These are phyloP conservation scores for Strigomonas galati DNA, from an alignment of 208 protist genomes.

Conservation along the genomic window DNA sequence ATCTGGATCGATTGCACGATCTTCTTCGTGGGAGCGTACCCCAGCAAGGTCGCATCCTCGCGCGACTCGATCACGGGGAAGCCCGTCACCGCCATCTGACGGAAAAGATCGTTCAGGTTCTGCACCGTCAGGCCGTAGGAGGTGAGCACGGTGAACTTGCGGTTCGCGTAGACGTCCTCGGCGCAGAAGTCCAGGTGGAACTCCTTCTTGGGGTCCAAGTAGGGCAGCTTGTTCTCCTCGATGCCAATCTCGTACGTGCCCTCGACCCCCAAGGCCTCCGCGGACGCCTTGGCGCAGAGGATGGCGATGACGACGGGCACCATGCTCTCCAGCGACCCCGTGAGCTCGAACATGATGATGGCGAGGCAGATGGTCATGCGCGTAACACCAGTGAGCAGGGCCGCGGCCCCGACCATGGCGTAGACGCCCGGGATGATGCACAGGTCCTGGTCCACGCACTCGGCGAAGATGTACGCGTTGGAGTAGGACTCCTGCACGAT, in stretches of 20 bases:
- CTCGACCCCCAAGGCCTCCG: slow-evolving; percentile 66
- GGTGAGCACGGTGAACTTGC: slow-evolving; percentile 62
- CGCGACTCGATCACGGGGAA: slow-evolving; percentile 69
- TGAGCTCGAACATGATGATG: slow-evolving; percentile 94
- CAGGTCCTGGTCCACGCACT: slow-evolving; percentile 56
- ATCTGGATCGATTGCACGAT: slow-evolving; percentile 55
- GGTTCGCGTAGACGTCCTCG: slow-evolving; percentile 44
- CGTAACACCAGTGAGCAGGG: slow-evolving; percentile 90
- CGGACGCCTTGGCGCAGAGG: slow-evolving; percentile 63
- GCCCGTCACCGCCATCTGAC: slow-evolving; percentile 54
- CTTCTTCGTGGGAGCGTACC: slow-evolving; percentile 61
- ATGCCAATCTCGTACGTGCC: slow-evolving; percentile 79
- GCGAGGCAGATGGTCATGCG: slow-evolving; percentile 92
- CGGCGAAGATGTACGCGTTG: slow-evolving; percentile 52
- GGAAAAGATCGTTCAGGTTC: slow-evolving; percentile 57
- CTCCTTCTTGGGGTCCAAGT: slow-evolving; percentile 79
- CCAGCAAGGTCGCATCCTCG: slow-evolving; percentile 57
- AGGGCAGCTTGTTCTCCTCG: slow-evolving; percentile 70
- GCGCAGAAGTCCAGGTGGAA: slow-evolving; percentile 57
- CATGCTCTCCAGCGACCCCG: slow-evolving; percentile 81
- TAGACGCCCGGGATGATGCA: slow-evolving; percentile 89
- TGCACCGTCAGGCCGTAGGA: slow-evolving; percentile 55
- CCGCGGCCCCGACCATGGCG: slow-evolving; percentile 90
- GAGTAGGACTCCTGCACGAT: slow-evolving; percentile 56
- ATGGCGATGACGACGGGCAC: slow-evolving; percentile 74